Evolutionary conservation across 2,329 filamentous ascomycete species (phyloP), one percentile per base, ranked within the genome.

Genomic region (Fusarium camptoceras): DNA sequence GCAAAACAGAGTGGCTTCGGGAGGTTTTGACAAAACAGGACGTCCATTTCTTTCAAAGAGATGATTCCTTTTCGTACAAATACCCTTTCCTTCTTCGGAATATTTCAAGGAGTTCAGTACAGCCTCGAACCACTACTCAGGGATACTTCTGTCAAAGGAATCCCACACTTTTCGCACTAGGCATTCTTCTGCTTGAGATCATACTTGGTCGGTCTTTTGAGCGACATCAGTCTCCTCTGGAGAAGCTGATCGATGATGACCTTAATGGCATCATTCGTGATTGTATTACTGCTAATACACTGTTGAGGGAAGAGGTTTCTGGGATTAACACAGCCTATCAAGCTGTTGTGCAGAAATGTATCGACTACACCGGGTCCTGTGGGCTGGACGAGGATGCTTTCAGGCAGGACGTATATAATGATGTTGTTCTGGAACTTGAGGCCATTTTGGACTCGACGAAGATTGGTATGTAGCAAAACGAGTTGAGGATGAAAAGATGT

Each of bases 1-100:
- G 67, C n/a, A 72, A 71, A 6, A 68, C 69, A 0, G 64, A 60
- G 5, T 72, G 69, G 69, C 58, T 71, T 6, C 49, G 60, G 3
- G 64, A 56, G 5, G 42, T 6, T 2, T 22, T 68, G 3, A 68
- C 48, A 5, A 46, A 28, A 4, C 53, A 18, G 15, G 48, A 41
- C 2, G 31, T 72, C 0, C 48, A 63, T 18, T 72, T 71, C 31
- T 71, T 72, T 6, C 39, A 37, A 30, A 46, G 15, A 2, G 53
- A 42, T 1, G 22, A 24, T 5, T 4, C 6, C 0, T 10, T 51
- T 6, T 64, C 54, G 0, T 68, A 59, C 28, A 39, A 20, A 4
- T 11, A 43, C 11, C 67, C 64, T 0, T 72, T 72, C 20, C 34
- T 67, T 0, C 8, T 42, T 3, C 44, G 16, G 6, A 49, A 3